Evolutionary conservation across 805 yeast genomes (phyloP).

Genomic region (Candida lessepsii): DNA sequence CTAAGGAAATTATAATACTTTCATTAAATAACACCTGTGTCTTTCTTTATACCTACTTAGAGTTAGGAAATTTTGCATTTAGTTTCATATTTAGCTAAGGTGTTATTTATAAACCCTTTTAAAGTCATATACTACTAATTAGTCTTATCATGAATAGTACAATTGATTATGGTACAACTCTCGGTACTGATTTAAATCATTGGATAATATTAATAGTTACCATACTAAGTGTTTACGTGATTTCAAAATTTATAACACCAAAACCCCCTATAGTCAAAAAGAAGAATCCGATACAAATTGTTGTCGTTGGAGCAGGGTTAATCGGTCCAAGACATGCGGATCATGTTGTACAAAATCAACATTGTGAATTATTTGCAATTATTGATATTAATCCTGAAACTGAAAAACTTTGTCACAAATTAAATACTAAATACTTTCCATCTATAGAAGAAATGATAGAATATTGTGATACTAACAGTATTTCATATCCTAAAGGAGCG

Average conservation of each 20-base stretch:
- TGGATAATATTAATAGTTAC: not conserved
- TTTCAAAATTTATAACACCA: not conserved
- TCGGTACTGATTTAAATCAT: not conserved
- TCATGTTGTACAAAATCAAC: constrained; percentile 24
- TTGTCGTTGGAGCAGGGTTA: constrained; percentile 35
- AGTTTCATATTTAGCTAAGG: constrained; percentile 1
- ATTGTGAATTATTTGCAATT: constrained; percentile 28
- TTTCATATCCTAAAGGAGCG: constrained; percentile 35
- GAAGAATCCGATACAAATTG: constrained; percentile 3
- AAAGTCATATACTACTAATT: not conserved
- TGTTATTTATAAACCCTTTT: too few species aligned
- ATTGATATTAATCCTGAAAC: constrained; percentile 30
- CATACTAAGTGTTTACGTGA: not conserved
- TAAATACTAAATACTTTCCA: constrained; percentile 22
- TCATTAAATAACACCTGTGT: not conserved
- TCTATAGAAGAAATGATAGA: constrained; percentile 25
- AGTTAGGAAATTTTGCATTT: not conserved
- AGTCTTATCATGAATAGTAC: not conserved
- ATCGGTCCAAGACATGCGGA: constrained; percentile 43
- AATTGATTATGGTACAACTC: not conserved
- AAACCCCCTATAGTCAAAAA: not conserved
- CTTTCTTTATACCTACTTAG: not conserved
- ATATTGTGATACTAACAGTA: constrained; percentile 17
- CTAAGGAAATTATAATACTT: not conserved
- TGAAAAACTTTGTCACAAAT: constrained; percentile 22